Conservation (phyloP, 2,329 filamentous ascomycete genomes). For the Ophiostoma sp. region DNA sequence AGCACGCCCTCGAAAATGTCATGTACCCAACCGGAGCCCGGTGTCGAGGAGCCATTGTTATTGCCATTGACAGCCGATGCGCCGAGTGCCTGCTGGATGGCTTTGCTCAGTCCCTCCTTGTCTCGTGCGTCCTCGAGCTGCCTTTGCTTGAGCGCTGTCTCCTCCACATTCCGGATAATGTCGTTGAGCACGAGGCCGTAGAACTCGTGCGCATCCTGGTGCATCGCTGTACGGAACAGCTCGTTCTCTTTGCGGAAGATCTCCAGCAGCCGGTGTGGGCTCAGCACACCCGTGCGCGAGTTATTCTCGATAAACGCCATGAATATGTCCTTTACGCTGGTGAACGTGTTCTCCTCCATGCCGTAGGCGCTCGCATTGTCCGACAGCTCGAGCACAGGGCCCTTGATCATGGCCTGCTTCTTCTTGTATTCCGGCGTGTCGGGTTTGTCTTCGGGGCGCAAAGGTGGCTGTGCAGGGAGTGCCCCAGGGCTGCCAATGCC, state of each 20-base stretch:
- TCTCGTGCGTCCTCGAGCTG: conserved; percentile 37
- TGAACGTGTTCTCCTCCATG: conserved; percentile 94
- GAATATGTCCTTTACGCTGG: conserved; percentile 92
- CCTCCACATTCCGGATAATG: conserved; percentile 88
- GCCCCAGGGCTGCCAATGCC: conserved; percentile 9
- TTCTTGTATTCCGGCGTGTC: conserved; percentile 98
- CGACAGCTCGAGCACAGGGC: conserved; percentile 79
- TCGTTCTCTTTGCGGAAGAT: conserved; percentile 92
- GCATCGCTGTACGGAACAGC: conserved; percentile 95
- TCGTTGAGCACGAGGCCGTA: conserved; percentile 92
- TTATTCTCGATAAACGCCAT: conserved; percentile 77
- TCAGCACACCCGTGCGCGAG: conserved; percentile 81
- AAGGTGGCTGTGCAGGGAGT: conserved; percentile 43
- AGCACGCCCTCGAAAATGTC: conserved; percentile 93
- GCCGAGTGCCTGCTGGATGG: conserved; percentile 38
- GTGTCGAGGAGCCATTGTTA: conserved; percentile 47
- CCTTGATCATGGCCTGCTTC: conserved; percentile 83
- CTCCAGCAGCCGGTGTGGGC: conserved; percentile 87
- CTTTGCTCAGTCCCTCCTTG: conserved; percentile 45
- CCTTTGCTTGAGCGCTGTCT: conserved; percentile 56
- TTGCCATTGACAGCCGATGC: conserved; percentile 33
- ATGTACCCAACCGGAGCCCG: conserved; percentile 83
- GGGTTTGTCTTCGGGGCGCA: conserved; percentile 81
- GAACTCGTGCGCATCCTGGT: conserved; percentile 97
- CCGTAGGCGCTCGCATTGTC: conserved; percentile 73